These are phyloP conservation scores for Boletus eberwhitei DNA, from an alignment of 768 basidiomycete species.

Conservation along the genomic window DNA sequence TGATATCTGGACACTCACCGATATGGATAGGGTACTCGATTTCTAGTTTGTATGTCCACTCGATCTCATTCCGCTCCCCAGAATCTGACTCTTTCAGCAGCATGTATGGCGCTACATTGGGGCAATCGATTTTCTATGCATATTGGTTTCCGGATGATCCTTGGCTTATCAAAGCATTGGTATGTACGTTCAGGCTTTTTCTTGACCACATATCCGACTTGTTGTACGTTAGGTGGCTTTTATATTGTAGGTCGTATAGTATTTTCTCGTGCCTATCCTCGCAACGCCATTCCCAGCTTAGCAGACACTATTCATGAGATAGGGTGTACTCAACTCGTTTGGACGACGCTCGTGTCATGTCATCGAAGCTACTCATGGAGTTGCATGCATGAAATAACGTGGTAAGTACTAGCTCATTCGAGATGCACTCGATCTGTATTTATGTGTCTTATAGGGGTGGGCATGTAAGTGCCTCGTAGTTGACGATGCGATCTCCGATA, in stretches of 20 bases:
- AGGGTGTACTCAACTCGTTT: background rate
- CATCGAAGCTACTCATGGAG: background rate
- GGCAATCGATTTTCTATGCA: conserved; percentile 5
- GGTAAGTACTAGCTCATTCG: background rate
- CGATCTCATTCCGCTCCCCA: background rate
- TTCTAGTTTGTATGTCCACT: conserved; percentile 1
- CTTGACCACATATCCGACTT: background rate
- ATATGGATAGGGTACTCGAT: conserved; percentile 1
- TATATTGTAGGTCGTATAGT: background rate
- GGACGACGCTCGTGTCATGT: background rate
- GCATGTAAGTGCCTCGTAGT: background rate
- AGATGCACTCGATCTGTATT: background rate
- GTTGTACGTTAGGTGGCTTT: background rate
- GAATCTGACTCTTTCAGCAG: background rate
- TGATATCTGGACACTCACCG: background rate
- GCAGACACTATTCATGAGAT: conserved; percentile 8
- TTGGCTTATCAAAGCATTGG: background rate
- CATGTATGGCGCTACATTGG: conserved; percentile 14
- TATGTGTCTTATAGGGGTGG: conserved; percentile 2
- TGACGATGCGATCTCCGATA: background rate
- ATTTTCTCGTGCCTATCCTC: background rate
- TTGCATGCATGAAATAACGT: background rate
- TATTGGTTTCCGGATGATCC: conserved; percentile 12
- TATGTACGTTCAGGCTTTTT: background rate
- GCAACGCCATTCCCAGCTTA: background rate